Base-by-base conservation (phyloP, 805 yeast genomes). In the Pichia scutulata region DNA sequence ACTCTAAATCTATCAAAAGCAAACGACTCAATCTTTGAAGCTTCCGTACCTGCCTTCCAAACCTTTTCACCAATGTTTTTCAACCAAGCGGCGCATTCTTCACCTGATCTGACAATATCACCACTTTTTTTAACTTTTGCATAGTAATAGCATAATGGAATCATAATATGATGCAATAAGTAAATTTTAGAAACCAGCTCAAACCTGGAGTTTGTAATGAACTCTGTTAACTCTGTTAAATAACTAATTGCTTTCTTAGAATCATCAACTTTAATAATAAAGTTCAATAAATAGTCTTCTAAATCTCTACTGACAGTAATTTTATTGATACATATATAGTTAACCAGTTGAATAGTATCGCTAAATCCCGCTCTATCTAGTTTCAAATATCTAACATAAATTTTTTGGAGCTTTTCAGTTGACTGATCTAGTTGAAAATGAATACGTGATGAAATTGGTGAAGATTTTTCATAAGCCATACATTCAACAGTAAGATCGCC, bases 371-470 rank as follows among this genome's bases (percentile, higher is more conserved):
- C 41, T 7, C 48, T 50, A 12, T 48, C 50, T 12, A 50, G 25
- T 14, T 45, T 51, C 41, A 65, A 25, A 24, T 41, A 55, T 13
- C 67, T 57, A 44, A 78, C 70, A 50, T 75, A 75, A 0, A 80
- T 51, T 0, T 48, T 44, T 62, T 87, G 92, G 43, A 87, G 71
- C 49, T 77, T 81, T 23, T 75, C 75, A 24, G 86, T 69, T 0
- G 93, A 81, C 60, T 85, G 89, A 33, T 77, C 83, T 4, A 87
- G 72, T 60, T 85, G 87, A 60, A 89, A 77, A 52, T 83, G 87
- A 19, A 80, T 70, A 1, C 82, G 70, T 0, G 89, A 81, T 2
- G 78, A 72, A 51, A 81, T 63, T 0, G 78, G 65, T 1, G 77
- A 65, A 2, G 66, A 56, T 42, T 66, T 61, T 40, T 76, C 73